Base-by-base conservation (phyloP, 257 asterid species). In the Voacanga thouarsii region DNA sequence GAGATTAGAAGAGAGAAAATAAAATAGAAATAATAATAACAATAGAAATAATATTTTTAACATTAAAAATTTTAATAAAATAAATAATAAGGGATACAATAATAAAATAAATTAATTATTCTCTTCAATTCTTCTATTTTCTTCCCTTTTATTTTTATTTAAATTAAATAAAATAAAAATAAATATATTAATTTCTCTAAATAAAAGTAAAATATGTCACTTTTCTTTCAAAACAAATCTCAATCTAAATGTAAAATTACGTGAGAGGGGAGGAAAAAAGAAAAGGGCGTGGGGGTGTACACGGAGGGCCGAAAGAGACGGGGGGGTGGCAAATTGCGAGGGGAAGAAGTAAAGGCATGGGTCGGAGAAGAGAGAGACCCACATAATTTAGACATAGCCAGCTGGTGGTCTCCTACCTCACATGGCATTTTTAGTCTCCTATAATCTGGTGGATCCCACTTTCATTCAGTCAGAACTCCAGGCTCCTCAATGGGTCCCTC, bases 361-460 rank as follows among this genome's bases (percentile, higher is more conserved):
- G 75, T 69, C 15, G 82, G 56, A n/a, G 71, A 44, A 64, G 28
- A 65, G 28, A 65, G 74, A 78, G 83, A 15, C 83, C 88, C 87
- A 83, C 86, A 33, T 69, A 76, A 79, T 70, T 79, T 60, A 82
- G 88, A 81, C 89, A 81, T 7, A 79, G 89, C 92, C 90, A 86
- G 91, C 92, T 78, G 85, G 92, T 89, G 89, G 92, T 86, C 89
- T 89, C 96, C 92, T 86, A 91, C 91, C 86, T 86, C 93, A 90
- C 97, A 90, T 90, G 95, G 80, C 73, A 75, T 39, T 82, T 68
- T 72, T 69, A 70, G 53, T 30, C 64, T 45, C 56, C 51, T 67
- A 56, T 63, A 74, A 64, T 75, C 74, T 23, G 12, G 1, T 76
- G 80, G 89, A 74, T 28, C 88, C 88, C 88, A 71, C 71, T 2